Evolutionary conservation across 495 filamentous ascomycete species (phyloP).

Genomic region (Neurospora tetraspora): DNA sequence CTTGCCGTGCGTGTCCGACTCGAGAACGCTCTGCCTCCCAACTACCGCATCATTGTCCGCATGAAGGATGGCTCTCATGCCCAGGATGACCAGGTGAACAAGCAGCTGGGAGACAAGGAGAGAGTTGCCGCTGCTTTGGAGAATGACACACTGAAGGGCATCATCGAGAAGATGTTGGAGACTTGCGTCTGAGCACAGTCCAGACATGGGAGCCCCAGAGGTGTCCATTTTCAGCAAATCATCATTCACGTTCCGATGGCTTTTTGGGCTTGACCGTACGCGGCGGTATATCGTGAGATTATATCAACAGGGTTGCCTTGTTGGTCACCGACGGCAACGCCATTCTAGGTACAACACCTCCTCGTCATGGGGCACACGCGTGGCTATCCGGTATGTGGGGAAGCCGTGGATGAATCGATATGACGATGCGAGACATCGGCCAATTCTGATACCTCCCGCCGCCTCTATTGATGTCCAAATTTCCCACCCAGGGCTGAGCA

Average conservation of each 20-base stretch:
- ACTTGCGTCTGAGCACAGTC: conserved; percentile 43
- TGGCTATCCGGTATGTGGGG: not conserved
- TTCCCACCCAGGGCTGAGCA: not conserved
- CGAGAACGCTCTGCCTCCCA: conserved; percentile 83
- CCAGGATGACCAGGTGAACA: conserved; percentile 89
- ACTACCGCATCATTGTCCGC: conserved; percentile 83
- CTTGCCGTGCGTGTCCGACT: conserved; percentile 85
- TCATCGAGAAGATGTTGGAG: conserved; percentile 87
- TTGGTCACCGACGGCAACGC: not conserved
- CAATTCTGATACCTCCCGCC: not conserved
- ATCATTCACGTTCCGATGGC: not conserved
- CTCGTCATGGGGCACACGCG: not conserved
- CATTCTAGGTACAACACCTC: not conserved
- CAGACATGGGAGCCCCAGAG: not conserved
- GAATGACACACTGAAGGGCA: conserved; percentile 79
- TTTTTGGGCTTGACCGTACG: not conserved
- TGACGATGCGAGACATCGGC: not conserved
- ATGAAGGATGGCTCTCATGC: conserved; percentile 96
- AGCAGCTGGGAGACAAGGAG: conserved; percentile 94
- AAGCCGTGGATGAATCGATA: not conserved
- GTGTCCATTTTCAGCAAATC: not conserved
- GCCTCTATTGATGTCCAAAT: not conserved
- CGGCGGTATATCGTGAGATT: not conserved
- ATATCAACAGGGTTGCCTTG: not conserved
- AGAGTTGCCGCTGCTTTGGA: conserved; percentile 89